Evolutionary conservation across 352 stramenopile genomes (phyloP).

Genomic region (Lagenidium giganteum): DNA sequence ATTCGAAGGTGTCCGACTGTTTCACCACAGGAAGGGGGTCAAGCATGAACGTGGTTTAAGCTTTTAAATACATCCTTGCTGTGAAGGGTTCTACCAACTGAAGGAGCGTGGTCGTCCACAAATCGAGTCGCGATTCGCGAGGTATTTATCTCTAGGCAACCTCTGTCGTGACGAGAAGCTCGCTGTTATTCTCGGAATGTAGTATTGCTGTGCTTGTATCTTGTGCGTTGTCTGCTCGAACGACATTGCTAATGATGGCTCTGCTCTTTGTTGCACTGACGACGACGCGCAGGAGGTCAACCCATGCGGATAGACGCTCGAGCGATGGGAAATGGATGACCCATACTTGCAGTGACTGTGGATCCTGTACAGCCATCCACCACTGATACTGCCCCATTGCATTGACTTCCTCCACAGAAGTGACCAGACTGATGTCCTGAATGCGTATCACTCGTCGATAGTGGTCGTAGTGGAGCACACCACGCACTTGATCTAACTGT

Average conservation of each 20-base stretch:
- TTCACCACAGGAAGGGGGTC: slow-evolving; percentile 14
- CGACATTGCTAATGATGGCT: slow-evolving; percentile 37
- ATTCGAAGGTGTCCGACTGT: too few relatives aligned
- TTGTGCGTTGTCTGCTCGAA: slow-evolving; percentile 16
- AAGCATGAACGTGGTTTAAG: slow-evolving; percentile 25
- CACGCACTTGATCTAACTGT: slow-evolving; percentile 54
- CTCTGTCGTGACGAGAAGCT: too few relatives aligned
- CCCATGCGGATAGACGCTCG: slow-evolving; percentile 31
- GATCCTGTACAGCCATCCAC: slow-evolving; percentile 71
- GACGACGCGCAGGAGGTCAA: slow-evolving; percentile 31
- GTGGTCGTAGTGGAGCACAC: slow-evolving; percentile 51
- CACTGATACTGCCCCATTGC: slow-evolving; percentile 22
- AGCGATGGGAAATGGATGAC: slow-evolving; percentile 50
- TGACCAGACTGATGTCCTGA: slow-evolving; percentile 56
- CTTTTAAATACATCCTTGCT: slow-evolving; percentile 78
- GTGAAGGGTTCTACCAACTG: slow-evolving; percentile 71
- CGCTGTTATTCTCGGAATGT: too few relatives aligned
- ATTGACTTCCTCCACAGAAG: slow-evolving; percentile 39
- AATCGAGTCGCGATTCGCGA: too few relatives aligned
- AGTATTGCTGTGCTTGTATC: slow-evolving; percentile 23
- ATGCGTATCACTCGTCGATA: slow-evolving; percentile 48
- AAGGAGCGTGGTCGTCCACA: too few relatives aligned
- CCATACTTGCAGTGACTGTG: slow-evolving; percentile 49
- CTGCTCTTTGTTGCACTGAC: slow-evolving; percentile 23
- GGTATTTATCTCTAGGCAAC: too few relatives aligned